Evolutionary conservation across 805 yeast species (phyloP).

Genomic region (Lachancea quebecensis): DNA sequence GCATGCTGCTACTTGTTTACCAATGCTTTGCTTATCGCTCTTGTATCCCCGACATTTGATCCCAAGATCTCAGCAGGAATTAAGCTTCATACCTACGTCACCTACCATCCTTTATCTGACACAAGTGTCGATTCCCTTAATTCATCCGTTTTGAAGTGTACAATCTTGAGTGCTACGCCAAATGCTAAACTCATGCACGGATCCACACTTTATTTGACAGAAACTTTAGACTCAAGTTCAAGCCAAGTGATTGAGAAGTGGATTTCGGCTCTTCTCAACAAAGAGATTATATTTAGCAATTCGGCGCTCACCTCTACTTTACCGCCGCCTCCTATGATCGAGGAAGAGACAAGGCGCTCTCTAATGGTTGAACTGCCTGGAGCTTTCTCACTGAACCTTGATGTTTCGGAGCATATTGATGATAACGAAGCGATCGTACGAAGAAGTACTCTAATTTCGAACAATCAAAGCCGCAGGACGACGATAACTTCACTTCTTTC

Average conservation of each 20-base stretch:
- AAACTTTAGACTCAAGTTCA: slow-evolving; percentile 24
- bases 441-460: slow-evolving; percentile 11
- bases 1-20: slow-evolving; percentile 34
- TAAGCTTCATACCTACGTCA: slow-evolving; percentile 11
- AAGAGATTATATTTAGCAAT: slow-evolving; percentile 4
- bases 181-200: slow-evolving; percentile 12
- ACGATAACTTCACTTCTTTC: slow-evolving; percentile 26
- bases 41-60: slow-evolving; percentile 5
- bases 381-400: slow-evolving; percentile 5
- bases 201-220: slow-evolving; percentile 15
- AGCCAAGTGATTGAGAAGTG: slow-evolving; percentile 34
- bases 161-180: not conserved
- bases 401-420: slow-evolving; percentile 14
- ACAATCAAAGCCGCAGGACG: slow-evolving; percentile 15
- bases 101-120: slow-evolving; percentile 11
- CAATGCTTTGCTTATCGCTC: slow-evolving; percentile 17
- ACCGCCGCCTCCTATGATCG: slow-evolving; percentile 13
- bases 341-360: not conserved
- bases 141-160: slow-evolving; percentile 20
- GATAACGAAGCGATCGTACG: slow-evolving; percentile 17
- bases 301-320: slow-evolving; percentile 15
- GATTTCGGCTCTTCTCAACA: slow-evolving; percentile 35
- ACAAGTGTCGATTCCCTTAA: slow-evolving; percentile 18
- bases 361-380: not conserved
- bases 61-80: slow-evolving; percentile 7